Evolutionary conservation across 164 flowering plant species (phyloP), one percentile per base, ranked within the genome.

Genomic region (Warburgia ugandensis): DNA sequence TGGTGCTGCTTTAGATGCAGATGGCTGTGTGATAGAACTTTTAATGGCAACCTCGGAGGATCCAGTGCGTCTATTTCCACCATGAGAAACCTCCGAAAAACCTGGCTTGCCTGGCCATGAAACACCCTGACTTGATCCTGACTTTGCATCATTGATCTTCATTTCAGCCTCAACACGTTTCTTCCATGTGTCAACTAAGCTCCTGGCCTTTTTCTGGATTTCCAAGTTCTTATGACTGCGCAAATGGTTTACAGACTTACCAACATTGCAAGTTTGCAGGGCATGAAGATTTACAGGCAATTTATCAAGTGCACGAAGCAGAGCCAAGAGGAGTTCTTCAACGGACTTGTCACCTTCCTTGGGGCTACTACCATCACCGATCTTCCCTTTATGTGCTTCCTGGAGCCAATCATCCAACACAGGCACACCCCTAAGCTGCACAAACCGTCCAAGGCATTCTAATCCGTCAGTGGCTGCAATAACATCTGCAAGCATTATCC

Each of bases 141-240:
- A 75, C 52, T 87, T 91, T 9, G 80, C 81, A 69, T 91, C 98
- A 50, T 38, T 75, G 12, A 71, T 75, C 52, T 77, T 79, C 96
- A 88, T 84, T 71, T 92, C 99, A 50, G 72, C 77, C 43, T 88
- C 94, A 59, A 92, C 99, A 35, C 99, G 86, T 63, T 82, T 92
- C 81, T 92, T 92, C 99, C 99, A 92, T n/a, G 86, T 92, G 59
- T 84, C 97, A 58, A 92, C 95, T 52, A 92, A 72, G 61, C 81
- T 71, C 52, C 78, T 64, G 19, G 86, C 80, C 50, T 80, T 80
- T 63, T 65, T 77, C 70, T 80, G 86, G 48, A 80, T 77, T 49
- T 79, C 85, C 25, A 66, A 50, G 52, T 79, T 77, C 38, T 73
- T 79, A 64, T 79, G 79, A 50, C 58, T 55, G 14, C 85, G 73